Percentiles rank a stretch among this genome's conserved stretches.
Evolutionary conservation across 2,329 filamentous ascomycete species (phyloP).

Genomic region (Fusarium burgessii): DNA sequence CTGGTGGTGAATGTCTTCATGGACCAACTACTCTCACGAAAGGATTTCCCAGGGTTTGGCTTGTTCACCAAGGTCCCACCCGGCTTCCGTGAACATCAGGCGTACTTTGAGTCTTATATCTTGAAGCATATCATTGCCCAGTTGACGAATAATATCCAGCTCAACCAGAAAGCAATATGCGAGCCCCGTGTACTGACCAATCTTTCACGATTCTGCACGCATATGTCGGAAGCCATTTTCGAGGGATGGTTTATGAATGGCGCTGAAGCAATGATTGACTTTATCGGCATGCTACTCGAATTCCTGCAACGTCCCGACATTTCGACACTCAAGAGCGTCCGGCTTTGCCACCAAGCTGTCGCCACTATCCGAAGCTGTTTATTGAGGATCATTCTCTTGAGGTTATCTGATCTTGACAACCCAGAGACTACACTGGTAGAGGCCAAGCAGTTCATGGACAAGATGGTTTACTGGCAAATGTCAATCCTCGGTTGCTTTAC

Average conservation of each 20-base stretch:
- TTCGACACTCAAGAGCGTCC: slow-evolving; percentile 82
- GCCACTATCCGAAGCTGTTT: slow-evolving; percentile 81
- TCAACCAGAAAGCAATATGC: slow-evolving; percentile 77
- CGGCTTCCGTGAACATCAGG: slow-evolving; percentile 93
- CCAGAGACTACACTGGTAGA: slow-evolving; percentile 68
- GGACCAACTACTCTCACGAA: slow-evolving; percentile 85
- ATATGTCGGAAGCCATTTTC: slow-evolving; percentile 90
- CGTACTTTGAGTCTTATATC: slow-evolving; percentile 93
- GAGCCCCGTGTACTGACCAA: slow-evolving; percentile 91
- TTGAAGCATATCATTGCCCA: slow-evolving; percentile 80
- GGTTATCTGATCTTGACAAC: slow-evolving; percentile 85
- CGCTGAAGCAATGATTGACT: slow-evolving; percentile 84
- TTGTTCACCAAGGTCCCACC: slow-evolving; percentile 90
- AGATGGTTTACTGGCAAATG: slow-evolving; percentile 95
- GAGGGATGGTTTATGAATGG: slow-evolving; percentile 97
- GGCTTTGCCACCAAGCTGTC: slow-evolving; percentile 89
- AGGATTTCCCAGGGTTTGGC: slow-evolving; percentile 90
- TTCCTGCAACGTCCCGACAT: slow-evolving; percentile 90
- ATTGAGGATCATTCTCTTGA: slow-evolving; percentile 81
- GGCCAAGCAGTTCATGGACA: slow-evolving; percentile 79
- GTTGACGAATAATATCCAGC: slow-evolving; percentile 75
- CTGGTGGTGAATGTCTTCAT: slow-evolving; percentile 84
- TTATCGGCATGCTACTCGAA: slow-evolving; percentile 85
- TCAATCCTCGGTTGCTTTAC: slow-evolving; percentile 85
- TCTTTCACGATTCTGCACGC: slow-evolving; percentile 80